phyloP scores from a whole-genome alignment of 257 asterid species.

The Lycium ferocissimum region DNA sequence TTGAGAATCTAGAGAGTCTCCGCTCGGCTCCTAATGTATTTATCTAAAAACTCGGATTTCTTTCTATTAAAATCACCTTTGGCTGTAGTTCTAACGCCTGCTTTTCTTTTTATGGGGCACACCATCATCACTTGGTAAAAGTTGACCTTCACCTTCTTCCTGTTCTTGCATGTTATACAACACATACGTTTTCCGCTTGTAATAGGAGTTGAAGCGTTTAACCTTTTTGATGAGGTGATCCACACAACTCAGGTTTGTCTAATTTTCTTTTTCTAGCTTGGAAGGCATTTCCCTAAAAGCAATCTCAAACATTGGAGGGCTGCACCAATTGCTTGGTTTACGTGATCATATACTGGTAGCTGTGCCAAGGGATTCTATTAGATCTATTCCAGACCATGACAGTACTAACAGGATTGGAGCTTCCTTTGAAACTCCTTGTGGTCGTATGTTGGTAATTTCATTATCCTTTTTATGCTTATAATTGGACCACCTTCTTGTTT shows the following conservation, averaged over 20 bases:
- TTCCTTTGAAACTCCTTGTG: conserved; percentile 87
- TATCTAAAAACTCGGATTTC: not conserved
- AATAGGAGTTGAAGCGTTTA: not conserved
- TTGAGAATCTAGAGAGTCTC: not conserved
- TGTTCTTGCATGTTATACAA: not conserved
- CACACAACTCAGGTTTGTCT: not conserved
- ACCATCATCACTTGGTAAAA: not conserved
- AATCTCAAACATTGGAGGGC: conserved; percentile 74
- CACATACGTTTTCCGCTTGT: not conserved
- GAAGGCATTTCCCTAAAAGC: conserved; percentile 72
- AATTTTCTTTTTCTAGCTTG: conserved; percentile 51
- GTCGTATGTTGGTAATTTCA: conserved; percentile 73
- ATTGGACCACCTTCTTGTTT: not conserved
- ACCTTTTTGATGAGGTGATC: conserved; percentile 27
- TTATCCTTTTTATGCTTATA: not conserved
- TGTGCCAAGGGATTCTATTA: conserved; percentile 76
- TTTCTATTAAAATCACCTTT: not conserved
- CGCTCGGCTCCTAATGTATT: not conserved
- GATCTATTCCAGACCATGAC: conserved; percentile 70
- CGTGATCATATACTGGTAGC: conserved; percentile 66
- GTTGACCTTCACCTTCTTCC: not conserved
- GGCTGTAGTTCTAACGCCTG: not conserved
- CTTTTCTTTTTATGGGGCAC: not conserved
- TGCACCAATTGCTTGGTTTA: conserved; percentile 74
- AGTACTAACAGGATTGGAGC: conserved; percentile 77